Percentiles rank a stretch among this genome's conserved stretches.
Evolutionary conservation across 768 basidiomycete species (phyloP).

Genomic region (Boletus fagicola): DNA sequence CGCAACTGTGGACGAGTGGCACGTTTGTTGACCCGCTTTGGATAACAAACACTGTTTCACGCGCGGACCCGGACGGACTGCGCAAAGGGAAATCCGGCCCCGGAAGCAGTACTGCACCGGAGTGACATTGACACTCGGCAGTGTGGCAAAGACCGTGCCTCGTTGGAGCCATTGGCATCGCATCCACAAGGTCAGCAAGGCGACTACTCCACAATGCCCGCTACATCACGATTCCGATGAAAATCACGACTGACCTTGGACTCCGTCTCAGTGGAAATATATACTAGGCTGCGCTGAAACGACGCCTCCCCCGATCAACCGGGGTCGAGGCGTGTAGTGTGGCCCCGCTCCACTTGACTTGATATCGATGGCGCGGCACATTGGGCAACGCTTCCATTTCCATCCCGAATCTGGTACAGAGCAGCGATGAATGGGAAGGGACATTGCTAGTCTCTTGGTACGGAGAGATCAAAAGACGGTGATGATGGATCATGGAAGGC

Average conservation of each 20-base stretch:
- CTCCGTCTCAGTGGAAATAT: not conserved
- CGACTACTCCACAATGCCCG: not conserved
- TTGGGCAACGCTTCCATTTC: constrained; percentile 4
- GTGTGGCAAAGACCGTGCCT: not conserved
- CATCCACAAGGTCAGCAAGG: constrained; percentile 2
- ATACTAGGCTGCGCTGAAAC: constrained; percentile 5
- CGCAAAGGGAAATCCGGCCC: not conserved
- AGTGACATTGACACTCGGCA: constrained; percentile 4
- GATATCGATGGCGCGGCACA: not conserved
- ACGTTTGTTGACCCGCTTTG: constrained; percentile 1
- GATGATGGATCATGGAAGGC: constrained; percentile 3
- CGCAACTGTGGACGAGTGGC: constrained; percentile 2
- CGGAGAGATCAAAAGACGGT: constrained; percentile 11
- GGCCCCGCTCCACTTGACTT: not conserved
- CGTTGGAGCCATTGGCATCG: constrained; percentile 6
- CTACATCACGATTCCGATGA: constrained; percentile 7
- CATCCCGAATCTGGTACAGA: not conserved
- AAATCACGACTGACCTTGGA: constrained; percentile 1
- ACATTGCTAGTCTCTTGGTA: constrained; percentile 1
- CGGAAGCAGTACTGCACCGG: not conserved
- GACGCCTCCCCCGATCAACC: not conserved
- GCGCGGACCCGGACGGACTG: constrained; percentile 6
- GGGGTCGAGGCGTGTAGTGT: not conserved
- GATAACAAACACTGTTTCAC: not conserved
- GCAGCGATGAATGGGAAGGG: not conserved